phyloP scores from a whole-genome alignment of 31 red algal species.

The Asparagopsis taxiformis region DNA sequence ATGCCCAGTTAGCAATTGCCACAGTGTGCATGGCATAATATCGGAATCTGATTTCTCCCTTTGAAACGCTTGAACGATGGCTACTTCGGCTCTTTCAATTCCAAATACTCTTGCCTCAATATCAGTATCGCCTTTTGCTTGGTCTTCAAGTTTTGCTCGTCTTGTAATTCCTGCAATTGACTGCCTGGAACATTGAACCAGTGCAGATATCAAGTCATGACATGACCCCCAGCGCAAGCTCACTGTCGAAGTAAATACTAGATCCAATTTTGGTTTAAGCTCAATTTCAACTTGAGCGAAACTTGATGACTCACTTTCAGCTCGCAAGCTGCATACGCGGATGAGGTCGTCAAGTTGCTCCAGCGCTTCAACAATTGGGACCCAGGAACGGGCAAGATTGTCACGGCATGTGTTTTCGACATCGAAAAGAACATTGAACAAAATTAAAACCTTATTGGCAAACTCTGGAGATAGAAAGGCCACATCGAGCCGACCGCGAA shows the following conservation, averaged over 20 bases:
- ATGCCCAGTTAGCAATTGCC: conserved; percentile 62
- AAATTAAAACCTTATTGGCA: background rate
- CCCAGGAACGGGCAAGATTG: conserved; percentile 36
- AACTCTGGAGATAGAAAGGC: background rate
- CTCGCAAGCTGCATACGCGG: background rate
- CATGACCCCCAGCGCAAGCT: conserved; percentile 39
- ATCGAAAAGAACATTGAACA: conserved; percentile 20
- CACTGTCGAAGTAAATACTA: conserved; percentile 20
- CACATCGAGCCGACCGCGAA: background rate
- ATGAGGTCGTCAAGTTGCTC: conserved; percentile 39
- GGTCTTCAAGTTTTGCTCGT: conserved; percentile 7
- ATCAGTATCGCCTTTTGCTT: conserved; percentile 5
- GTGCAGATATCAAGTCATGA: conserved; percentile 57
- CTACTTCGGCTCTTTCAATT: conserved; percentile 30
- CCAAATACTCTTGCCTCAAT: conserved; percentile 42
- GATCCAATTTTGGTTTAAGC: conserved; percentile 15
- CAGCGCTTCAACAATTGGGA: conserved; percentile 41
- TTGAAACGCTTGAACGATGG: conserved; percentile 44
- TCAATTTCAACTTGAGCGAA: background rate
- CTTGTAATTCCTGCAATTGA: conserved; percentile 30
- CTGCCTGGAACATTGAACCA: conserved; percentile 57
- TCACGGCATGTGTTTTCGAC: conserved; percentile 22
- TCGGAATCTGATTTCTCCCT: conserved; percentile 4
- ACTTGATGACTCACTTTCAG: conserved; percentile 12
- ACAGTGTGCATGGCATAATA: conserved; percentile 20